phyloP scores from a whole-genome alignment of 495 filamentous ascomycete genomes.

The Usnea hakonensis region DNA sequence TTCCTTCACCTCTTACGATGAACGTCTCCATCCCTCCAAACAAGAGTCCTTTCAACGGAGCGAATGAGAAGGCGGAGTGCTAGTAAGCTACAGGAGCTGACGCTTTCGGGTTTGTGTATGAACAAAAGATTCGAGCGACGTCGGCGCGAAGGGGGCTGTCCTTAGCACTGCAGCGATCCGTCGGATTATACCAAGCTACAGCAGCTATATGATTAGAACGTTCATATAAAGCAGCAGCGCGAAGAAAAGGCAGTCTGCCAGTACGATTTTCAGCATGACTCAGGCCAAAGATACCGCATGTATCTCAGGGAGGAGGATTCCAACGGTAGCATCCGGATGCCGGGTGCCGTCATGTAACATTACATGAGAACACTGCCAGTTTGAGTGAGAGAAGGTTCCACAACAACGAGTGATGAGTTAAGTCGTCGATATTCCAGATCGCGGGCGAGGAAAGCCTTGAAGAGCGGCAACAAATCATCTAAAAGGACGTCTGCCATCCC shows the following conservation, averaged over 20 bases:
- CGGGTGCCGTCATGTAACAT: no score
- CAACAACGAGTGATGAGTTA: background rate
- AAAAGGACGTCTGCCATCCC: background rate
- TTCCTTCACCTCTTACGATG: background rate
- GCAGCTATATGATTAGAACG: background rate
- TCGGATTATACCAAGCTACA: background rate
- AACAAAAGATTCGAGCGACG: background rate
- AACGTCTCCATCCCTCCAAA: background rate
- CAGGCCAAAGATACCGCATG: no score
- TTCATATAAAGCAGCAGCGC: background rate
- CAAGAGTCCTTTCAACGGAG: no score
- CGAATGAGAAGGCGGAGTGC: no score
- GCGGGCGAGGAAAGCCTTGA: background rate
- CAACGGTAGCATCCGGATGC: no score
- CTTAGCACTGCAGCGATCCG: background rate
- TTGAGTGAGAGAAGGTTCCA: background rate
- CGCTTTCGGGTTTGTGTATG: background rate
- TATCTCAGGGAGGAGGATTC: no score
- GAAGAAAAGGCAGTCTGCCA: background rate
- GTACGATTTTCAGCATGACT: background rate
- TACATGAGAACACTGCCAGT: background rate
- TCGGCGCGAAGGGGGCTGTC: background rate
- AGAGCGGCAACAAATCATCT: background rate
- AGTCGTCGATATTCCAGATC: background rate
- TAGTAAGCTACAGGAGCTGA: background rate